phyloP scores from a whole-genome alignment of 257 asterid genomes.

The Coffea eugenioides region DNA sequence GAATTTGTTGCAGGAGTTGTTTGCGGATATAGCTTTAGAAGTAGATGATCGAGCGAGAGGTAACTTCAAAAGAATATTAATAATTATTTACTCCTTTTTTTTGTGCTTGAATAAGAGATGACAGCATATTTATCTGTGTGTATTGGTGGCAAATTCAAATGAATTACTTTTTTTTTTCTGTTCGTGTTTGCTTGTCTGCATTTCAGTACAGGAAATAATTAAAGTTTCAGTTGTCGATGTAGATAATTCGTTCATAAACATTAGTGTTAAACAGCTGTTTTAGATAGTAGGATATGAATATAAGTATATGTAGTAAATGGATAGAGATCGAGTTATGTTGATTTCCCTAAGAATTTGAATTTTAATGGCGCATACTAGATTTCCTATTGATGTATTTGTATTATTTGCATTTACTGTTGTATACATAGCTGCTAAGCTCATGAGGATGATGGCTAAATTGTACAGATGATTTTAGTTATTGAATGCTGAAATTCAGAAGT shows the following conservation, averaged over 20 bases:
- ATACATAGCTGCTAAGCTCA: no score
- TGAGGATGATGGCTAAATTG: no score
- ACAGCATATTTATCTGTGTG: not conserved
- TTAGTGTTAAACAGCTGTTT: not conserved
- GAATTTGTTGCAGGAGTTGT: slow-evolving; percentile 77
- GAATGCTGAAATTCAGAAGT: not conserved
- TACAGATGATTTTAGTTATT: not conserved
- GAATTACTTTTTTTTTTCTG: not conserved
- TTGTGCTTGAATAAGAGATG: not conserved
- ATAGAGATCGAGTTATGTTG: not conserved
- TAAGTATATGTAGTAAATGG: not conserved
- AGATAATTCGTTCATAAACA: not conserved
- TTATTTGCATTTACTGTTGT: not conserved
- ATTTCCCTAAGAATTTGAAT: not conserved
- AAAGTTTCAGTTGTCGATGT: not conserved
- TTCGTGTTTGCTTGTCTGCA: not conserved
- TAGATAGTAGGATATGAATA: not conserved
- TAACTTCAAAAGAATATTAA: slow-evolving; percentile 8
- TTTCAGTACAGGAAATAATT: not conserved
- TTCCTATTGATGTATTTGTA: not conserved
- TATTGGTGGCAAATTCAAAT: not conserved
- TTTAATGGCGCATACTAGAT: not conserved
- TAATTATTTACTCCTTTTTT: not conserved
- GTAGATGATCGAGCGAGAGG: slow-evolving; percentile 98
- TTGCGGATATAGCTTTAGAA: slow-evolving; percentile 90